Evolutionary conservation across 2,329 filamentous ascomycete genomes (phyloP).

Genomic region (Fusarium verrucosum): DNA sequence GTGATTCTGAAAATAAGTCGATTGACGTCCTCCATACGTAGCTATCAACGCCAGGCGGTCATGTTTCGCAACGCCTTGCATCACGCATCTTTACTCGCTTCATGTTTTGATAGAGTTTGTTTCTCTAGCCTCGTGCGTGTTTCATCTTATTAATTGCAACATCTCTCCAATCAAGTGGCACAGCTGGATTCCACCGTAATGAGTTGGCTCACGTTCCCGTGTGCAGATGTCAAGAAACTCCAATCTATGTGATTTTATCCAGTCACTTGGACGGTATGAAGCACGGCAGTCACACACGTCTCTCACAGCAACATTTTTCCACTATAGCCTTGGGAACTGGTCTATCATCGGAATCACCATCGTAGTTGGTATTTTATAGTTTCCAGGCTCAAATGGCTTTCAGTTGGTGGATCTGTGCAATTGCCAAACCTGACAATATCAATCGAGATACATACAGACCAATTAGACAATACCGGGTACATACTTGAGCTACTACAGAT

Average conservation of each 20-base stretch:
- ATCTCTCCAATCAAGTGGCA: neutral
- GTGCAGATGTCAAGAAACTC: neutral
- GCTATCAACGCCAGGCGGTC: neutral
- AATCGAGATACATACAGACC: neutral
- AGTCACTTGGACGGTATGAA: neutral
- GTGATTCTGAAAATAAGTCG: slow-evolving; percentile 1
- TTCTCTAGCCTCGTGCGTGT: neutral
- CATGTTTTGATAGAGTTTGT: neutral
- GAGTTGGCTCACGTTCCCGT: neutral
- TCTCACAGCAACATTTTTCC: neutral
- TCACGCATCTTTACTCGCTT: neutral
- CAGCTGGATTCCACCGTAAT: slow-evolving; percentile 3
- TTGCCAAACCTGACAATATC: neutral
- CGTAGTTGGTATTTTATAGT: neutral
- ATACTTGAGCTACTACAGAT: neutral
- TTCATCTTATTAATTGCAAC: neutral
- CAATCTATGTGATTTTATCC: neutral
- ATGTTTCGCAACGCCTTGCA: neutral
- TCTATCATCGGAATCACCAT: neutral
- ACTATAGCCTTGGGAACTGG: neutral
- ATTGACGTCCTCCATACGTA: neutral
- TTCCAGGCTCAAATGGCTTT: too few species aligned
- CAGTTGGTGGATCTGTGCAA: too few species aligned
- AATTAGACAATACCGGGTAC: neutral
- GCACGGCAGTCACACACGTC: neutral